Evolutionary conservation across 495 filamentous ascomycete genomes (phyloP), one percentile per base, ranked within the genome.

Genomic region (Hyaloscypha finlandica): DNA sequence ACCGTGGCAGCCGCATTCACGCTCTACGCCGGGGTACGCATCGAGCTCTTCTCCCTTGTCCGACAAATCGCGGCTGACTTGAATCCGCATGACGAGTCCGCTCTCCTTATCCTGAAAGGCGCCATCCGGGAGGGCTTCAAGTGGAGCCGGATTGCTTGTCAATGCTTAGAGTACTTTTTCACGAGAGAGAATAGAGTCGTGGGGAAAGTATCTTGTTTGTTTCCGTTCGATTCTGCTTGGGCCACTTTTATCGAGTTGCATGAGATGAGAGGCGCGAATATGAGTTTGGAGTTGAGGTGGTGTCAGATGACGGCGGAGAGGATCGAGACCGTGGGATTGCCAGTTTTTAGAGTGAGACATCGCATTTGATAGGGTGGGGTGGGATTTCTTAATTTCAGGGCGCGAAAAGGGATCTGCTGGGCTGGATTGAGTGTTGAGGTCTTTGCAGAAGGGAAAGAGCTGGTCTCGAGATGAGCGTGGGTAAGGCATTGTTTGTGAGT

Each of bases 91-190:
- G 64, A 61, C 33, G 56, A 60, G 12, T 31, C 55, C 9, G 20
- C 56, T 2, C 8, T 8, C 31, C 64, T 45, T 6, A 20, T 60
- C 29, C 35, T 61, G 5, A 6, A 32, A 22, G 35, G 30, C 12
- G 64, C 30, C 0, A 60, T 55, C 14, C 30, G 51, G 16, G 42
- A 66, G 19, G 14, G 22, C 8, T 55, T 67, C 3, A 39, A 67
- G 16, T 67, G 65, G 65, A 37, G 58, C 9, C 8, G 57, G 8
- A 57, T 45, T 9, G 65, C 65, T 30, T 67, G 65, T 32, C 58
- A 56, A n/a, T 67, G 65, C 25, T 9, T 67, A 4, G 65, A 67
- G 14, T 61, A 61, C 65, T 56, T 67, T 16, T 56, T 67, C 48
- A 48, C 30, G 6, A 22, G 42, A 3, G 25, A 39, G 29, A 11